A percentile compares a stretch with the other conserved stretches of the same genome.
These are phyloP conservation scores for Tuber brumale DNA, from an alignment of 495 filamentous ascomycete genomes.

Conservation along the genomic window DNA sequence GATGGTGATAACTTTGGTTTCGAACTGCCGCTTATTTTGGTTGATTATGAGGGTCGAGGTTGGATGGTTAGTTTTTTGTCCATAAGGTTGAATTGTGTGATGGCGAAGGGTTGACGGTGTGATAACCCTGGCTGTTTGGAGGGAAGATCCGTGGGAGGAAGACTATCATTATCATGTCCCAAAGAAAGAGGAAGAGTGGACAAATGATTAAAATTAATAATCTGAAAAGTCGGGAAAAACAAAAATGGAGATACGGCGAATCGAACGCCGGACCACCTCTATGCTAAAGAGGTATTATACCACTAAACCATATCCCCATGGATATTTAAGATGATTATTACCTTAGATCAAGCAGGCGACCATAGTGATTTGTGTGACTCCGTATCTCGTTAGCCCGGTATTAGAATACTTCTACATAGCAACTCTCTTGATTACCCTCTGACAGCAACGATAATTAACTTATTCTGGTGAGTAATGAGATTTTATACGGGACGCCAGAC, in stretches of 20 bases:
- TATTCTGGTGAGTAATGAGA: not conserved
- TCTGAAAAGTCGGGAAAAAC: not conserved
- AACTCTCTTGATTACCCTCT: not conserved
- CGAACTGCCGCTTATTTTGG: not conserved
- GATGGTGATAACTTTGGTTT: not conserved
- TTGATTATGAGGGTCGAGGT: not conserved
- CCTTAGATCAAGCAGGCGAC: not conserved
- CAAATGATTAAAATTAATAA: not conserved
- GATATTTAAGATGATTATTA: not conserved
- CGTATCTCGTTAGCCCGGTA: not conserved
- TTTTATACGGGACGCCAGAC: not conserved
- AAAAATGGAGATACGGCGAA: slow-evolving; percentile 43
- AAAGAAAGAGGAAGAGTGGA: not conserved
- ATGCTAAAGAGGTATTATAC: slow-evolving; percentile 46
- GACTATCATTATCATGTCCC: not conserved
- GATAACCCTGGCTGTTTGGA: not conserved
- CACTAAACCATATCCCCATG: slow-evolving; percentile 42
- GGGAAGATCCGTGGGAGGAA: not conserved
- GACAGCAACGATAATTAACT: not conserved
- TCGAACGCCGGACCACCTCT: slow-evolving; percentile 46
- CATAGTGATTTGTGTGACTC: not conserved
- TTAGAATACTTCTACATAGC: not conserved
- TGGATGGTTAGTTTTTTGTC: not conserved
- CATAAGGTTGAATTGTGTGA: not conserved
- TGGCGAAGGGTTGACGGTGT: not conserved